Evolutionary conservation across 2,329 filamentous ascomycete species (phyloP), one percentile per base, ranked within the genome.

Genomic region (Apiospora marii): DNA sequence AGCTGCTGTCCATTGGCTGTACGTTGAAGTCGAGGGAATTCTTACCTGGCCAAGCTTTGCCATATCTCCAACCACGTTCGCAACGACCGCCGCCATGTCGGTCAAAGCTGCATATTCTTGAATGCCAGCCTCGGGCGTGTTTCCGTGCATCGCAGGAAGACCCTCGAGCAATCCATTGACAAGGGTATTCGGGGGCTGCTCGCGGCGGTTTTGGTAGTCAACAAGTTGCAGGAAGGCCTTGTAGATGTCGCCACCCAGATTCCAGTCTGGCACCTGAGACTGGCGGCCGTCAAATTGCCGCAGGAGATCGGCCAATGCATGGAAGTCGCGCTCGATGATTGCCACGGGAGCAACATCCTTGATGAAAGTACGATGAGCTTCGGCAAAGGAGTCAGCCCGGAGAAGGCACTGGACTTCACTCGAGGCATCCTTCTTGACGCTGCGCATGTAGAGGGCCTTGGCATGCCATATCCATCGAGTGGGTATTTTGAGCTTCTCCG

Each of bases 351-450:
- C 96, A 43, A 98, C 95, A 75, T 92, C 89, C 74, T 90, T 90
- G 73, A 93, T 90, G 71, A 99, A 92, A 0, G 96, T 94, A 41
- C 91, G 89, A 82, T 98, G 96, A 0, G 96, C 96, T 80, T 96
- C 94, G 43, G 90, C 87, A 82, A 91, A 93, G 58, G 93, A 91
- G 51, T 89, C 88, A 2, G 95, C 96, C 68, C 91, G 90, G 73
- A 98, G 88, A 16, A 99, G 90, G 78, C 92, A 96, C 71, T 92
- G 88, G 13, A 96, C 93, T 81, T 98, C 94, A 6, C 87, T 86
- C 67, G 87, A 88, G 14, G 92, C 87, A 80, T 95, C 91, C 75
- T 91, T 90, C 78, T 89, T 90, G 67, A 91, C 90, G 72, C 92
- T 91, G 74, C 93, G 92, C 83, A 94, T 95, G 82, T 93, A 92